phyloP scores from a whole-genome alignment of 108 stramenopile genomes.

The Nannochloropsis salina region DNA sequence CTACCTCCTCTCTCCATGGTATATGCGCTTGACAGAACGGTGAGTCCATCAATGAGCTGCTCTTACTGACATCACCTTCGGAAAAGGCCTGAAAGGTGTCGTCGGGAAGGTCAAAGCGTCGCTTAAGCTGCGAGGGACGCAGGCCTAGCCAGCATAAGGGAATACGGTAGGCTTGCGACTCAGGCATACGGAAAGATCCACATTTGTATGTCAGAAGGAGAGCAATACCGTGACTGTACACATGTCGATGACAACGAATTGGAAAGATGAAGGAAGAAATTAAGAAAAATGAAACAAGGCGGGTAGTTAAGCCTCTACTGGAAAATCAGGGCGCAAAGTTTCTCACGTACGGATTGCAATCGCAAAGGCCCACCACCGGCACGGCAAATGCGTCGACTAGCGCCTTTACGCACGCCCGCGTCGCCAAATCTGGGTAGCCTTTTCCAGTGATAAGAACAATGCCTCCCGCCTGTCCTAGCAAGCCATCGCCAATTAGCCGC shows the following conservation, averaged over 20 bases:
- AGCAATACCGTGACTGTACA: not conserved
- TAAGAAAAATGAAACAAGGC: too few relatives aligned
- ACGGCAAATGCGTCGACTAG: not conserved
- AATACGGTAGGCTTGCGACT: not conserved
- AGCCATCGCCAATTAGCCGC: not conserved
- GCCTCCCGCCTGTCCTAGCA: not conserved
- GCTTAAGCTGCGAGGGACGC: not conserved
- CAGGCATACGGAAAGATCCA: not conserved
- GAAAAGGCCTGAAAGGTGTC: not conserved
- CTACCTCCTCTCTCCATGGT: not conserved
- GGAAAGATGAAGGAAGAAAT: too few relatives aligned
- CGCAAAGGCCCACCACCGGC: not conserved
- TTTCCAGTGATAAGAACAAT: not conserved
- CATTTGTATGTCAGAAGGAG: constrained; percentile 13
- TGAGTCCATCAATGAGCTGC: not conserved
- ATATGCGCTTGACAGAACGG: not conserved
- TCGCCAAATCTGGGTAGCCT: constrained; percentile 6
- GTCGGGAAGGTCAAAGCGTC: constrained; percentile 1
- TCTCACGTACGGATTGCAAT: not conserved
- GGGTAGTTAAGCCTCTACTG: too few relatives aligned
- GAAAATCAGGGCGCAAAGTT: too few relatives aligned
- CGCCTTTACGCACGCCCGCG: not conserved
- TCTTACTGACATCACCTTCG: not conserved
- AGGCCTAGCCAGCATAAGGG: not conserved
- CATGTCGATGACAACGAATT: too few relatives aligned